Percentiles rank a stretch among this genome's conserved stretches.
These are phyloP conservation scores for Fagopyrum tataricum DNA, from an alignment of 148 eudicot genomes.

Conservation along the genomic window DNA sequence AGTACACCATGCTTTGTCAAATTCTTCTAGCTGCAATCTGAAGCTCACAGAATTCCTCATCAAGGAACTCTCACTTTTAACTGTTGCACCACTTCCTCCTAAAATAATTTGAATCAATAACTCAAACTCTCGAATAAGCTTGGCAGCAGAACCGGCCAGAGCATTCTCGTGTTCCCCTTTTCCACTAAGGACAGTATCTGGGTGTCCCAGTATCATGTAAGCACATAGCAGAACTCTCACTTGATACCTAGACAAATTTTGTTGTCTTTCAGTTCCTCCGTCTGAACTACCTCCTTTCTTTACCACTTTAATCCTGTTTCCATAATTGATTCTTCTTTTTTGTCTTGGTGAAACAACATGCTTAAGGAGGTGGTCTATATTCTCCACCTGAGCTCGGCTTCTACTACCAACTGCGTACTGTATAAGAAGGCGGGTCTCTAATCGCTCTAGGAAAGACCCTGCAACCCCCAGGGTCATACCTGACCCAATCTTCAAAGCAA, in stretches of 20 bases:
- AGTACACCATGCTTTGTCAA: constrained; percentile 95
- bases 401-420: constrained; percentile 20
- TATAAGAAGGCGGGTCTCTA: constrained; percentile 58
- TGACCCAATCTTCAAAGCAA: constrained; percentile 68
- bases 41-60: constrained; percentile 27
- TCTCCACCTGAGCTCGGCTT: constrained; percentile 38
- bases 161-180: constrained; percentile 72
- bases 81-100: constrained; percentile 25
- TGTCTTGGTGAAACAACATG: constrained; percentile 67
- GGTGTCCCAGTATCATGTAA: constrained; percentile 90
- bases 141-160: constrained; percentile 71
- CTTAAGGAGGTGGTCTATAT: constrained; percentile 82
- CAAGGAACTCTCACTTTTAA: constrained; percentile 15
- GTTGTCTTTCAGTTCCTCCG: constrained; percentile 29
- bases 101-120: constrained; percentile 42
- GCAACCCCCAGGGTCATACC: constrained; percentile 41
- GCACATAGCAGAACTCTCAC: constrained; percentile 88
- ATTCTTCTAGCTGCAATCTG: constrained; percentile 67
- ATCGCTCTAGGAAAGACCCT: constrained; percentile 63
- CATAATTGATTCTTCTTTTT: constrained; percentile 44
- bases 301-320: constrained; percentile 27
- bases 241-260: constrained; percentile 65
- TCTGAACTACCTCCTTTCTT: constrained; percentile 32
- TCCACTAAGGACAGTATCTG: constrained; percentile 90
- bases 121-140: constrained; percentile 72